Evolutionary conservation across 208 protist genomes (phyloP).

Genomic region (Lotmaria passim): DNA sequence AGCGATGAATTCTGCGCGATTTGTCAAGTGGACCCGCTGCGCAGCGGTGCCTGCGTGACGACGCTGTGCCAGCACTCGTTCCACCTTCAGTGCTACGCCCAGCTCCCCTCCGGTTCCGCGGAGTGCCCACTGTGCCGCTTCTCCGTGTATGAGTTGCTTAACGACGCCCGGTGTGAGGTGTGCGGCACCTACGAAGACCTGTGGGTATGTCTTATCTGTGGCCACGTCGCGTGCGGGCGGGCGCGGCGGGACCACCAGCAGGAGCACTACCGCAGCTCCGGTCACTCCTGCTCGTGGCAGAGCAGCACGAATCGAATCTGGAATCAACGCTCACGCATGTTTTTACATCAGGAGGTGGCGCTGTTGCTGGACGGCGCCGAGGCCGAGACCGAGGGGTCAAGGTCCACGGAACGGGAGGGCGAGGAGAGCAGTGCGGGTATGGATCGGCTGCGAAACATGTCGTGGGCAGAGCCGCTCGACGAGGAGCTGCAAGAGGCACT

Average conservation of each 20-base stretch:
- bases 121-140: slow-evolving; percentile 87
- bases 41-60: slow-evolving; percentile 46
- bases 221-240: slow-evolving; percentile 72
- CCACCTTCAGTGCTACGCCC: slow-evolving; percentile 69
- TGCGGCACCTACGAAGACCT: slow-evolving; percentile 81
- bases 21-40: slow-evolving; percentile 65
- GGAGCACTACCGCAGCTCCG: slow-evolving; percentile 62
- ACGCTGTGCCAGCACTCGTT: slow-evolving; percentile 82
- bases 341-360: slow-evolving; percentile 82
- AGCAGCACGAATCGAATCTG: slow-evolving; percentile 73
- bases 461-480: slow-evolving; percentile 42
- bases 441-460: slow-evolving; percentile 34
- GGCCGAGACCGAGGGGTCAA: slow-evolving; percentile 3
- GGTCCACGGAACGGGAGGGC: neutral
- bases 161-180: slow-evolving; percentile 62
- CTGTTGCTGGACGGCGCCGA: slow-evolving; percentile 51
- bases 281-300: slow-evolving; percentile 81
- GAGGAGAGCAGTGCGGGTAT: neutral
- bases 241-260: slow-evolving; percentile 57
- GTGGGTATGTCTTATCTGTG: slow-evolving; percentile 89
- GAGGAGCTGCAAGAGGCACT: slow-evolving; percentile 37
- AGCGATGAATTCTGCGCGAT: slow-evolving; percentile 68
- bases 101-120: slow-evolving; percentile 47
- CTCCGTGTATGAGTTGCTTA: slow-evolving; percentile 72
- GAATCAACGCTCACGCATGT: slow-evolving; percentile 62